Percentiles rank a stretch among this genome's conserved stretches.
Evolutionary conservation across 768 basidiomycete genomes (phyloP).

Genomic region (Suillus sp.): DNA sequence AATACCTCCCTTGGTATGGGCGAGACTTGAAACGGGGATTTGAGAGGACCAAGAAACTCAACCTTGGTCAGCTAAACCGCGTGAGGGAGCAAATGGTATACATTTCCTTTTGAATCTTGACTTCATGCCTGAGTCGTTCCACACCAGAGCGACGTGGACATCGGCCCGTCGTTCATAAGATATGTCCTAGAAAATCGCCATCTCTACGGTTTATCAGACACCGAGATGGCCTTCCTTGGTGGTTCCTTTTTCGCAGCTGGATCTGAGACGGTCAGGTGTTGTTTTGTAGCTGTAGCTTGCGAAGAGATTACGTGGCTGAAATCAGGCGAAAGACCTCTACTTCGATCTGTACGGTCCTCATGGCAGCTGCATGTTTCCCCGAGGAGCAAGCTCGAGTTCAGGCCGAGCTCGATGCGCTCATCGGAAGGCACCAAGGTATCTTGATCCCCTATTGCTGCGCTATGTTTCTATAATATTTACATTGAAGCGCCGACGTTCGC

Average conservation of each 20-base stretch:
- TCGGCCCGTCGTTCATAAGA: background rate
- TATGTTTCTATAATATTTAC: background rate
- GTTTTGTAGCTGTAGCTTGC: background rate
- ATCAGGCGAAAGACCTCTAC: background rate
- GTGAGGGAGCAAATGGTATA: background rate
- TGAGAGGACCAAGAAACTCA: background rate
- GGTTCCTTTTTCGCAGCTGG: background rate
- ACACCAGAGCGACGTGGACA: background rate
- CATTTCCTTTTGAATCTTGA: background rate
- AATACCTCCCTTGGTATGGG: background rate
- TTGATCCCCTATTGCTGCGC: background rate
- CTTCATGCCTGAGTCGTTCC: background rate
- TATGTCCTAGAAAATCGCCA: background rate
- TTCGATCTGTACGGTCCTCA: background rate
- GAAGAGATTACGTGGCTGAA: background rate
- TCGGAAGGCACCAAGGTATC: background rate
- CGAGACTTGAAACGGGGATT: background rate
- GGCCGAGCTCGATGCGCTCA: background rate
- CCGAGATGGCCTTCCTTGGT: background rate
- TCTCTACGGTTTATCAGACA: background rate
- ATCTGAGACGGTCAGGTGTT: background rate
- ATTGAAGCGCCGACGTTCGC: background rate
- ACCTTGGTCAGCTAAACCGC: background rate
- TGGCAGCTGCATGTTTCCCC: background rate
- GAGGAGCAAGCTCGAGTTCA: background rate